Percentiles rank a stretch among this genome's conserved stretches.
These are phyloP conservation scores for Knoxdaviesia capensis DNA, from an alignment of 2,329 filamentous ascomycete species.

Conservation along the genomic window DNA sequence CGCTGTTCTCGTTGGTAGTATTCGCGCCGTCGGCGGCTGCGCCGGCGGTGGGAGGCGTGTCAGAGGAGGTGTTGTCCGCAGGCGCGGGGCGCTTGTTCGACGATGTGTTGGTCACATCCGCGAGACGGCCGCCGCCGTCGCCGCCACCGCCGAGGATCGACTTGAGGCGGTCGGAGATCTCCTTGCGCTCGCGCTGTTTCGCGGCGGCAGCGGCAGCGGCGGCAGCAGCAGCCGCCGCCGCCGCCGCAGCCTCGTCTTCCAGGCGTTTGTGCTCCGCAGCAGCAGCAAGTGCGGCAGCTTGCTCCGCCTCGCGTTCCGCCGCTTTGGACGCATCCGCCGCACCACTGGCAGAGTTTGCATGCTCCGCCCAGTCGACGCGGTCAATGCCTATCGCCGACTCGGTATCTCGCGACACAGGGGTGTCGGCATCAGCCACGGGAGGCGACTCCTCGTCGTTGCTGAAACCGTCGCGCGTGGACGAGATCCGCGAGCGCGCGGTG, in stretches of 20 bases:
- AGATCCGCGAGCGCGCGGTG: too few species aligned
- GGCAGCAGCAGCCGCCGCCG: background rate
- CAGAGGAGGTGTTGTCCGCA: conserved; percentile 1
- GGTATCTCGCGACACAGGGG: too few species aligned
- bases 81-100: conserved; percentile 3
- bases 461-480: too few species aligned
- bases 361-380: background rate
- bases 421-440: too few species aligned
- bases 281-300: conserved; percentile 1
- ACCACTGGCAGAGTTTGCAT: background rate
- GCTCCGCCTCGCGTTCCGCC: background rate
- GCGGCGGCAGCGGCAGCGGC: background rate
- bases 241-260: background rate
- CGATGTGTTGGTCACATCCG: too few species aligned
- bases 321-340: background rate
- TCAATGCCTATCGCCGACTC: too few species aligned
- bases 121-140: background rate
- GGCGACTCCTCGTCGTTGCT: too few species aligned
- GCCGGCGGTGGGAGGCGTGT: conserved; percentile 5
- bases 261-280: background rate
- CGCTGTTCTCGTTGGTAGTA: conserved; percentile 3
- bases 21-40: conserved; percentile 6
- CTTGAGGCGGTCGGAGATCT: conserved; percentile 3
- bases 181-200: conserved; percentile 2
- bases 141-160: conserved; percentile 3